Evolutionary conservation across 2,329 filamentous ascomycete species (phyloP).

Genomic region (Lachnellula hyalina): DNA sequence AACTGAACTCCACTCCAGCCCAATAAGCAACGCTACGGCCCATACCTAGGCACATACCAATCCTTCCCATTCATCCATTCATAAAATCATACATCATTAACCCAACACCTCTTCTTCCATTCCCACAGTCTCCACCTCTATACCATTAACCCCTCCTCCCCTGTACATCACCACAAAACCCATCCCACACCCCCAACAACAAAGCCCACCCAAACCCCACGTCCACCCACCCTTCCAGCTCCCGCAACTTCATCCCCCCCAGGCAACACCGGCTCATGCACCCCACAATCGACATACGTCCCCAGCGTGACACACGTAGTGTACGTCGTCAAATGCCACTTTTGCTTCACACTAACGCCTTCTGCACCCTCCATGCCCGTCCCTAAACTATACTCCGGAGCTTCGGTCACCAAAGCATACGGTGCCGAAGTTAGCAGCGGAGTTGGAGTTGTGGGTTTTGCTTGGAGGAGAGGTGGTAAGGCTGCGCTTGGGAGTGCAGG

Average conservation of each 20-base stretch:
- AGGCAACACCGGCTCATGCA: slow-evolving; percentile 26
- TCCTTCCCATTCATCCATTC: neutral
- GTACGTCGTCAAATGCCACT: slow-evolving; percentile 29
- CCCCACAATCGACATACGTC: slow-evolving; percentile 22
- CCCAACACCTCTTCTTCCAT: neutral
- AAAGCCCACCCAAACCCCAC: no score
- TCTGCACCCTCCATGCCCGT: neutral
- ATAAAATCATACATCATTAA: neutral
- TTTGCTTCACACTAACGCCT: slow-evolving; percentile 12
- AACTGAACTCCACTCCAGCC: neutral
- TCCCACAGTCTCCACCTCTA: neutral
- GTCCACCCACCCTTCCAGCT: slow-evolving; percentile 4
- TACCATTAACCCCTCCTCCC: neutral
- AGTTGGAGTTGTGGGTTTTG: neutral
- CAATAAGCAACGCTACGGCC: neutral
- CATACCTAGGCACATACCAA: neutral
- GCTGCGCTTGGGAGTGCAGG: neutral
- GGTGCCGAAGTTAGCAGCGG: neutral
- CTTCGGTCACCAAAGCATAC: slow-evolving; percentile 10
- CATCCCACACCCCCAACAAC: slow-evolving; percentile 7
- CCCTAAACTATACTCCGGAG: slow-evolving; percentile 5
- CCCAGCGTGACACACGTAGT: slow-evolving; percentile 24
- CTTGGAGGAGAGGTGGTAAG: neutral
- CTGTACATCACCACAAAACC: neutral
- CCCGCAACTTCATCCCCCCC: slow-evolving; percentile 27